Conservation (phyloP, 2,329 filamentous ascomycete genomes). For the Bipolaris victoriae region DNA sequence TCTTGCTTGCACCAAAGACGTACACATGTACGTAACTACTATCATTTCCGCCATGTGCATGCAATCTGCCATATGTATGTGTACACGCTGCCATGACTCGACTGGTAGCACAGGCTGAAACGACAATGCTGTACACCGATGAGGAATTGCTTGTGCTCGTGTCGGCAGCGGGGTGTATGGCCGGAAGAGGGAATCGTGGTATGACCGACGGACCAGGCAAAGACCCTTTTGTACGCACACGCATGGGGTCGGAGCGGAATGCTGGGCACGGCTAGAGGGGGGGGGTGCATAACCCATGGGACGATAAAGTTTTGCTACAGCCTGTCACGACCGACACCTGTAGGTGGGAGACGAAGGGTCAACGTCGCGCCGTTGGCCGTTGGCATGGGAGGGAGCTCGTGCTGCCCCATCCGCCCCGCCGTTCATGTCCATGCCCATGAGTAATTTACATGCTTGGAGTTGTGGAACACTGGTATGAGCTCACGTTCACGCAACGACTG, state of each 20-base stretch:
- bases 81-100: slow-evolving; percentile 1
- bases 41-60: neutral
- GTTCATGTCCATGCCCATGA: neutral
- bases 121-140: slow-evolving; percentile 2
- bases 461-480: neutral
- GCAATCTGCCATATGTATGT: neutral
- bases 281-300: neutral
- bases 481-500: slow-evolving; percentile 1
- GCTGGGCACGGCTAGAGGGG: neutral
- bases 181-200: neutral
- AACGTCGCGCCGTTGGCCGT: slow-evolving; percentile 20
- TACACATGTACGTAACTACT: neutral
- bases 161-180: slow-evolving; percentile 3
- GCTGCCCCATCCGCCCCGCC: neutral
- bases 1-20: neutral
- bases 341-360: slow-evolving; percentile 10
- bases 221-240: neutral
- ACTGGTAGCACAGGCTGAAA: slow-evolving; percentile 1
- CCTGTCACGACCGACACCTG: slow-evolving; percentile 1
- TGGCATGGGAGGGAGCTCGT: slow-evolving; percentile 4
- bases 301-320: slow-evolving; percentile 5
- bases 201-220: too few species aligned
- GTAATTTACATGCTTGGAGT: neutral
- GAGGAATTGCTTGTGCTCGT: slow-evolving; percentile 9
- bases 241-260: neutral